A percentile compares a stretch with the other conserved stretches of the same genome.
phyloP scores from a whole-genome alignment of 2,329 filamentous ascomycete genomes.

The Hyphodiscus sp. region DNA sequence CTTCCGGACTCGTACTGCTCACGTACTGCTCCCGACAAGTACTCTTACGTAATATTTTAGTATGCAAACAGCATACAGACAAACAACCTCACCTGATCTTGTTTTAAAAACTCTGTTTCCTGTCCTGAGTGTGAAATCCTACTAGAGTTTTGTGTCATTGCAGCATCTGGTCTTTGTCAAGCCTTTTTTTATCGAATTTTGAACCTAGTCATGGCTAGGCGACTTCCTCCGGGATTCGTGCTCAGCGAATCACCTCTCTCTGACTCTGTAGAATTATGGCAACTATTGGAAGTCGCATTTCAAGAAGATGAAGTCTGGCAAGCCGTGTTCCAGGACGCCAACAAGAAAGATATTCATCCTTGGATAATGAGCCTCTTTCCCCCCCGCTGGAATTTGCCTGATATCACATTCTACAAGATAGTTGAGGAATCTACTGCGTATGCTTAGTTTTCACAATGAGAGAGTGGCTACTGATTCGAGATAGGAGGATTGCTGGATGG shows the following conservation, averaged over 20 bases:
- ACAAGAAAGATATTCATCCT: conserved; percentile 10
- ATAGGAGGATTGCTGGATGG: conserved; percentile 19
- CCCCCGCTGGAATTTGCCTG: conserved; percentile 17
- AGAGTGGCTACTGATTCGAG: background rate
- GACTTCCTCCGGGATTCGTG: background rate
- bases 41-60: too few relatives aligned
- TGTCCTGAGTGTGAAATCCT: too few relatives aligned
- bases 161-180: background rate
- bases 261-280: conserved; percentile 15
- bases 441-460: background rate
- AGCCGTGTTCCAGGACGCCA: conserved; percentile 6
- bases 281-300: conserved; percentile 10
- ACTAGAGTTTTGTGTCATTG: background rate
- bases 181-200: background rate
- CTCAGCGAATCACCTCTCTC: conserved; percentile 8
- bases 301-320: conserved; percentile 15
- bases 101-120: too few relatives aligned
- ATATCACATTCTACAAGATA: conserved; percentile 17
- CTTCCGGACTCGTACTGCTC: too few relatives aligned
- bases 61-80: too few relatives aligned
- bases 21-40: too few relatives aligned
- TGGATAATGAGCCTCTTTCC: conserved; percentile 14
- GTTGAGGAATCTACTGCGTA: conserved; percentile 14
- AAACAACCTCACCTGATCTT: too few relatives aligned
- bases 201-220: background rate